A percentile compares a stretch with the other conserved stretches of the same genome.
phyloP scores from a whole-genome alignment of 1,139 yeast species.

The Scheffersomyces illinoinensis region DNA sequence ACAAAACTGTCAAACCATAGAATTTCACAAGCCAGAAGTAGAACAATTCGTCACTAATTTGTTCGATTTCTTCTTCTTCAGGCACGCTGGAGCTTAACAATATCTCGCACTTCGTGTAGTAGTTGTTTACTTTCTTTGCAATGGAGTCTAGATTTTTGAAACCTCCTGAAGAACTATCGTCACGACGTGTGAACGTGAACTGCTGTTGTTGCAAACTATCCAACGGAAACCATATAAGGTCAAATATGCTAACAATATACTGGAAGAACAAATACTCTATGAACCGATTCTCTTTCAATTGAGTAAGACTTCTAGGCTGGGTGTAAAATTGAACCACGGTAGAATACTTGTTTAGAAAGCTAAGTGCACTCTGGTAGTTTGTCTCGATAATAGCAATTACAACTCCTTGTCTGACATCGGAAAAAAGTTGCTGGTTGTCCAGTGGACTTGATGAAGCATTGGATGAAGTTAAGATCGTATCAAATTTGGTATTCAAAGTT shows the following conservation, averaged over 20 bases:
- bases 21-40: slow-evolving; percentile 25
- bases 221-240: slow-evolving; percentile 21
- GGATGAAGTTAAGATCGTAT: background rate
- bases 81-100: slow-evolving; percentile 7
- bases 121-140: slow-evolving; percentile 20
- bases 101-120: slow-evolving; percentile 24
- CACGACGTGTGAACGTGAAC: background rate
- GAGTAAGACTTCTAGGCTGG: slow-evolving; percentile 22
- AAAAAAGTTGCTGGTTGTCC: slow-evolving; percentile 7
- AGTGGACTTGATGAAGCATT: slow-evolving; percentile 2
- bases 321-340: slow-evolving; percentile 23
- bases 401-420: slow-evolving; percentile 8
- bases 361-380: slow-evolving; percentile 21
- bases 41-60: slow-evolving; percentile 13
- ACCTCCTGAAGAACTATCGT: background rate
- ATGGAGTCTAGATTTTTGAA: slow-evolving; percentile 17
- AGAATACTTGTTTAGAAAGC: slow-evolving; percentile 18
- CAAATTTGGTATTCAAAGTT: background rate
- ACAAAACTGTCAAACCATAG: slow-evolving; percentile 22
- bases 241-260: slow-evolving; percentile 20
- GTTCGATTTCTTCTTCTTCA: slow-evolving; percentile 1
- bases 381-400: slow-evolving; percentile 16
- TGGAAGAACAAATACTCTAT: slow-evolving; percentile 29
- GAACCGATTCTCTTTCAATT: slow-evolving; percentile 22
- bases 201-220: slow-evolving; percentile 1